phyloP scores from a whole-genome alignment of 768 basidiomycete genomes.

The Chalciporus chontae region DNA sequence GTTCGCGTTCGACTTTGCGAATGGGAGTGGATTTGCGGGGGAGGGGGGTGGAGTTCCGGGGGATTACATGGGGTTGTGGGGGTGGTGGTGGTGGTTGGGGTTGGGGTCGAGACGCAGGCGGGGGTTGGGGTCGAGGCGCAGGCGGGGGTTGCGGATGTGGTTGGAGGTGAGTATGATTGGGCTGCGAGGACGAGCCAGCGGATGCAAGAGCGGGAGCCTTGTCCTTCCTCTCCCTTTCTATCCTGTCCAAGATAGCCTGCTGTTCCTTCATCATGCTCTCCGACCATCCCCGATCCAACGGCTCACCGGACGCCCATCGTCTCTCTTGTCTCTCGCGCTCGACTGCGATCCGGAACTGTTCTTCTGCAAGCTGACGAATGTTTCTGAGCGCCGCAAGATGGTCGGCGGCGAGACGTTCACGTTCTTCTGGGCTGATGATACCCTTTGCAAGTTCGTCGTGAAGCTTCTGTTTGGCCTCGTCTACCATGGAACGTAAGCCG shows the following conservation, averaged over 20 bases:
- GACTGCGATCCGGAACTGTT: conserved; percentile 43
- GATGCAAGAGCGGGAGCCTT: conserved; percentile 5
- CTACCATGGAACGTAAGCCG: conserved; percentile 38
- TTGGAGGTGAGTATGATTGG: neutral
- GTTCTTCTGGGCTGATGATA: conserved; percentile 30
- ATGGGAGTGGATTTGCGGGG: conserved; percentile 3
- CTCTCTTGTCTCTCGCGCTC: conserved; percentile 48
- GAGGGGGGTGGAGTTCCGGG: conserved; percentile 9
- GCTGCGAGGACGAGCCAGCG: conserved; percentile 6
- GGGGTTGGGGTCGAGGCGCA: neutral
- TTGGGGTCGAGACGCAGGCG: neutral
- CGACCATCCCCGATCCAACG: conserved; percentile 32
- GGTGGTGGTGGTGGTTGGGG: neutral
- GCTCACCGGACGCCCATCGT: conserved; percentile 43
- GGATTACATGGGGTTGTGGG: neutral
- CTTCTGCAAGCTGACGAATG: conserved; percentile 44
- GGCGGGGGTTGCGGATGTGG: neutral
- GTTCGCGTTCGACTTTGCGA: conserved; percentile 15
- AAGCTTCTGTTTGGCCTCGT: conserved; percentile 61
- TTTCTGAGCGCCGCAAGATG: conserved; percentile 40
- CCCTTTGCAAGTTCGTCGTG: conserved; percentile 47
- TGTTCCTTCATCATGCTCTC: conserved; percentile 35
- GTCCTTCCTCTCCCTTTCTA: conserved; percentile 38
- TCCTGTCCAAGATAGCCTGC: conserved; percentile 45
- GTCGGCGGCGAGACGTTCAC: conserved; percentile 38